phyloP scores from a whole-genome alignment of 148 eudicot genomes.

The Camellia granthamiana region DNA sequence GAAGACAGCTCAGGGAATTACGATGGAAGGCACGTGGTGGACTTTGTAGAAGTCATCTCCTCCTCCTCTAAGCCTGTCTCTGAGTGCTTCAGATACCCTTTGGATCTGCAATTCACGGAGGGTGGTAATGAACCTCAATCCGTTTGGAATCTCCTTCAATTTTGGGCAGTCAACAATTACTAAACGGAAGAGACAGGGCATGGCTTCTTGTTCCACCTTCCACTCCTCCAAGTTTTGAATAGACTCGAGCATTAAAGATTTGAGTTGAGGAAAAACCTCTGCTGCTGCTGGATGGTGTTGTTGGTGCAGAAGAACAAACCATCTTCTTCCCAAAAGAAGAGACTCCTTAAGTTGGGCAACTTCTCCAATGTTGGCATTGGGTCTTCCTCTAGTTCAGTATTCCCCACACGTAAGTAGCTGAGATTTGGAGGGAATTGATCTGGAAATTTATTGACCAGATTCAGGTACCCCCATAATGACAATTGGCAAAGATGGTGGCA shows the following conservation, averaged over 20 bases:
- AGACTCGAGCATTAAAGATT: not conserved
- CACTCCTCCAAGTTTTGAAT: not conserved
- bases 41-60: conserved; percentile 24
- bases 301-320: not conserved
- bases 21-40: conserved; percentile 7
- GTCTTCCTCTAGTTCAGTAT: conserved; percentile 7
- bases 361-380: conserved; percentile 23
- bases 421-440: not conserved
- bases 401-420: not conserved
- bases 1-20: not conserved
- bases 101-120: not conserved
- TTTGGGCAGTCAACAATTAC: not conserved
- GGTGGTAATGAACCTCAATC: conserved; percentile 16
- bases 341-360: not conserved
- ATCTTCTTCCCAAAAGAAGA: not conserved
- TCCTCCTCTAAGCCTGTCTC: conserved; percentile 6
- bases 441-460: not conserved
- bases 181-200: conserved; percentile 7
- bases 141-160: conserved; percentile 15
- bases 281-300: not conserved
- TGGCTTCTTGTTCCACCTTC: not conserved
- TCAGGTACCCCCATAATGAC: not conserved
- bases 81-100: not conserved
- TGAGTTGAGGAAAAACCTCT: conserved; percentile 19
- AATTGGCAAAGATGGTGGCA: not conserved